Conservation (phyloP, 2,329 filamentous ascomycete genomes). For the Aspergillus sp. region DNA sequence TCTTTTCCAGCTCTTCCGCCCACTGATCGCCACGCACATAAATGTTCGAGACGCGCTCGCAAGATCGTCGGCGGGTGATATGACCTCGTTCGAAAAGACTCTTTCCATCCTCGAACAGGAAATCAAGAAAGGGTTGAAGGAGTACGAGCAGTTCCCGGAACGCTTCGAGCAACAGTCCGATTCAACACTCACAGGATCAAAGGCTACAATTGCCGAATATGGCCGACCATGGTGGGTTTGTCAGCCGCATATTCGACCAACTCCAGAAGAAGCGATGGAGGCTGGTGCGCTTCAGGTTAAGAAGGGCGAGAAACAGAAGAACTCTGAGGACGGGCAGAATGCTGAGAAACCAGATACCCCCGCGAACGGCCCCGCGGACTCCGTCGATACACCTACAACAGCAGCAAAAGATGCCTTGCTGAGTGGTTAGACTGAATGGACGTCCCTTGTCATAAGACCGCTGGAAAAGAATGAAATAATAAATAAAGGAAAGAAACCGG, state of each 20-base stretch:
- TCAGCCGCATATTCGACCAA: constrained; percentile 80
- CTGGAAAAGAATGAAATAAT: not conserved
- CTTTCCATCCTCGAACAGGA: constrained; percentile 72
- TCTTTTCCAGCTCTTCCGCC: constrained; percentile 85
- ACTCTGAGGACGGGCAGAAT: constrained; percentile 9
- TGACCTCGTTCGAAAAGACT: constrained; percentile 74
- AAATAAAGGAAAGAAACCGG: not conserved
- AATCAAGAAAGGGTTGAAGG: constrained; percentile 70
- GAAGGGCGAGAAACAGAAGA: constrained; percentile 52
- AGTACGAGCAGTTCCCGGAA: constrained; percentile 55
- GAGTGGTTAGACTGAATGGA: constrained; percentile 23
- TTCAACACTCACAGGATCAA: constrained; percentile 43
- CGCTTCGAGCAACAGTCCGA: constrained; percentile 36
- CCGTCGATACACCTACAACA: constrained; percentile 15
- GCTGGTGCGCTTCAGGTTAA: constrained; percentile 74
- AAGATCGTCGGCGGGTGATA: constrained; percentile 65
- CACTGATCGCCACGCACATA: constrained; percentile 76
- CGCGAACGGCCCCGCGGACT: constrained; percentile 12
- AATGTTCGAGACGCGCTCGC: constrained; percentile 85
- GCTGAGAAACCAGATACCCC: constrained; percentile 8
- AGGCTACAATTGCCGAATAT: constrained; percentile 68
- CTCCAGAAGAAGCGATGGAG: constrained; percentile 83
- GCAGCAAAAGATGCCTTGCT: constrained; percentile 30
- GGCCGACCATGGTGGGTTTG: constrained; percentile 86
- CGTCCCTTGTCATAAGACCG: not conserved